phyloP scores from a whole-genome alignment of 208 protist species.

The Willaertia magna region DNA sequence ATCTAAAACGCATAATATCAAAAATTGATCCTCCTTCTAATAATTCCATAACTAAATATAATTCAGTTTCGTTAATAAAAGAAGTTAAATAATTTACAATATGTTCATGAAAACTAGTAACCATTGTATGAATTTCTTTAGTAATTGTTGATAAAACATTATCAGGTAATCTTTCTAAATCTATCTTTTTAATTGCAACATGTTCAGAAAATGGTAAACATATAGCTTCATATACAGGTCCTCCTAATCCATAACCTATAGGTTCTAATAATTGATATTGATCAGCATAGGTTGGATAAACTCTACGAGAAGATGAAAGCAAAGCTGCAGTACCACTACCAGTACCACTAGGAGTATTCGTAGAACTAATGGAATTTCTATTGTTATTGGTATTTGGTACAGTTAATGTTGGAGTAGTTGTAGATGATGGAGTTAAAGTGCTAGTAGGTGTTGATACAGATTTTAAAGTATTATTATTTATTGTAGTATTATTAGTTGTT shows the following conservation, averaged over 20 bases:
- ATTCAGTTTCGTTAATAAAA: conserved; percentile 22
- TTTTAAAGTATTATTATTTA: no score
- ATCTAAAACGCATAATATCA: neutral
- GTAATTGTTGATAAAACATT: neutral
- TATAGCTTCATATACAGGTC: neutral
- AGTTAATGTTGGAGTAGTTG: neutral
- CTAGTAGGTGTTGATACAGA: no score
- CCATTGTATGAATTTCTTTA: conserved; percentile 43
- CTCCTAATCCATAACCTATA: neutral
- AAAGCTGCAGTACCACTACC: neutral
- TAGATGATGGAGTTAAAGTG: no score
- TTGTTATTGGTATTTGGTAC: no score
- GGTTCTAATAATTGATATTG: neutral
- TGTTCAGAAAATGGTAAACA: neutral
- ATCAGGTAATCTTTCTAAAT: neutral
- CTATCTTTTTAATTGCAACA: neutral
- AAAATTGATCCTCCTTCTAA: conserved; percentile 18
- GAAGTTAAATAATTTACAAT: conserved; percentile 42
- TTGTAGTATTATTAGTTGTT: no score
- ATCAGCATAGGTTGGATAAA: neutral
- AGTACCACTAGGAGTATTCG: neutral
- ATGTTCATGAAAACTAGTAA: conserved; percentile 28
- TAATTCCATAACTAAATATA: conserved; percentile 41
- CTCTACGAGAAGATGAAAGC: neutral
- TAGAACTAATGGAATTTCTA: no score